Base-by-base conservation (phyloP, 306 rosid species). In the Begonia loranthoides region DNA sequence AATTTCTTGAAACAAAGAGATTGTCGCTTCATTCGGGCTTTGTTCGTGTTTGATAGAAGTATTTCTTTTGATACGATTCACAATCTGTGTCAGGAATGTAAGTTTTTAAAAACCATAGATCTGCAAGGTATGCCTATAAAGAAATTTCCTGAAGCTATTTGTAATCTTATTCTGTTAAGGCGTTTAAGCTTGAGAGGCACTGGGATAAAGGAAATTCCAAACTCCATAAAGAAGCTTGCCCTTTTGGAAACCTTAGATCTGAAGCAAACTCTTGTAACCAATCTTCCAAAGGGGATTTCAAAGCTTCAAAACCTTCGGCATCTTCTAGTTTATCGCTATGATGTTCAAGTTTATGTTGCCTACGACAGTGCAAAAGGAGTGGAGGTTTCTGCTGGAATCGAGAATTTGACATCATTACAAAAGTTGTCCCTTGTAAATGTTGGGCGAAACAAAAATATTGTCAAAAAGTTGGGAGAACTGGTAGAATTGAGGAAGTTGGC, bases 221-320 rank as follows among this genome's bases (percentile, higher is more conserved):
- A 21, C 9, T 34, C 50, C 39, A 39, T 39, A 13, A 15, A 24
- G 21, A 40, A 40, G 12, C 64, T 59, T 49, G 40, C 15, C 15
- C 15, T 62, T 28, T 24, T 61, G 45, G 66, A 61, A 54, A 46
- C 48, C 15, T 47, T 54, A 6, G 67, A 62, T 55, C 67, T 62
- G 10, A 54, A 62, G 49, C 52, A 54, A 1, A 62, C 67, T 3
- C 21, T 16, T 3, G 67, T 62, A 13, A 47, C 60, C 2, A 9
- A 2, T 3, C 54, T 62, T 4, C 67, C 67, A 17, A 2, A 10
- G 48, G 9, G 14, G 17, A 40, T 40, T 9, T 21, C 11, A 24
- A 8, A 40, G 5, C 61, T 63, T 11, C 45, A 22, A 13, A 19
- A 22, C 19, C 4, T 63, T 55, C 55, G 39, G 13, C 50, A 63